Evolutionary conservation across 306 rosid species (phyloP), one percentile per base, ranked within the genome.

Genomic region (Cucurbita pepo): DNA sequence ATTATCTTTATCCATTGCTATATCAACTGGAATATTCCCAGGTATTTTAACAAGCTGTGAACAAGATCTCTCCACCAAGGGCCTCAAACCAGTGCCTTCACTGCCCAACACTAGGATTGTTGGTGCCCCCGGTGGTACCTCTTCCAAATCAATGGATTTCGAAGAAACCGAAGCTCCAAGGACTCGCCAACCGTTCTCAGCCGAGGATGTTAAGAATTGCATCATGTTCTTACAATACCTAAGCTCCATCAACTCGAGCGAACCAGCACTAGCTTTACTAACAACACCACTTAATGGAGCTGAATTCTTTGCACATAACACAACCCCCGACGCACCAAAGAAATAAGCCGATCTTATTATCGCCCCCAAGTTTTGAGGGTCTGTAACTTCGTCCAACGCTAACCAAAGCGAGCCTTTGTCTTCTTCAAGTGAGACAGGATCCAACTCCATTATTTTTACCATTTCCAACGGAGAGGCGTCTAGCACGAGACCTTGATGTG

Each of bases 191-290:
- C 96, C 98, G 69, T 87, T 90, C 83, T 87, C 96, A 45, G 96
- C 88, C 0, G 96, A 92, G 75, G 96, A 84, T 71, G 90, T 83
- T 73, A 92, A 81, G 86, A 92, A 92, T 62, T 88, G 98, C 98
- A 92, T 92, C 98, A 92, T 92, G 65, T 90, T 90, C 78, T 90
- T 90, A 79, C 98, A 92, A 76, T 85, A 90, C 59, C 98, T 83
- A 75, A 92, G 90, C 78, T 92, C 96, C 96, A 88, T 85, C 51
- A 92, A 72, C 79, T 92, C 98, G 71, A 92, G 91, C 0, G 98
- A 86, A 25, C 99, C 99, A 0, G 97, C 99, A 75, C 99, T 94
- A 65, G 97, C 96, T 85, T 94, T 90, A 80, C 96, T 94, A 63
- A 94, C 99, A 72, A 91, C 95, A 50, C 97, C 95, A 69, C 92